Conservation (phyloP, 495 filamentous ascomycete genomes). For the Xylaria intraflava region DNA sequence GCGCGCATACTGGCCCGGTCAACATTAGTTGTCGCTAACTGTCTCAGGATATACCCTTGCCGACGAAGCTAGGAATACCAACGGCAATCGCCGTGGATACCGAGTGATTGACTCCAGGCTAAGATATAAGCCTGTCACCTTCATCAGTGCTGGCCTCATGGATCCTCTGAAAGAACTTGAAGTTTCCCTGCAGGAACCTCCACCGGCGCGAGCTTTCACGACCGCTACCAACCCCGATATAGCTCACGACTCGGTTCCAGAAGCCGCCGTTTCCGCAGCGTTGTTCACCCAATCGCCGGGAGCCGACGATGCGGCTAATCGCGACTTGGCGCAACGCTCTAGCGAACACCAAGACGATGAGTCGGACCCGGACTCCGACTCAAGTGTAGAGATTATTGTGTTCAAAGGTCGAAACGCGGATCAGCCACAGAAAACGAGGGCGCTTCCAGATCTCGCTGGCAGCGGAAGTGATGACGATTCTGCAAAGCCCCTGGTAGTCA, state of each 20-base stretch:
- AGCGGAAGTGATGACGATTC: conserved; percentile 8
- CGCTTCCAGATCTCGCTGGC: neutral
- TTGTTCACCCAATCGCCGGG: neutral
- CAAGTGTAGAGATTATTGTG: conserved; percentile 60
- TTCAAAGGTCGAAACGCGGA: conserved; percentile 49
- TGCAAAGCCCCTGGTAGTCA: conserved; percentile 10
- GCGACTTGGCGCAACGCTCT: neutral
- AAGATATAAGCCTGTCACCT: conserved; percentile 53
- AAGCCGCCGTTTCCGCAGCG: neutral
- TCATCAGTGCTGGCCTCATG: conserved; percentile 65
- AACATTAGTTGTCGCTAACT: conserved; percentile 5
- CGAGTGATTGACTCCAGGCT: conserved; percentile 36
- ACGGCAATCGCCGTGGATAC: conserved; percentile 44
- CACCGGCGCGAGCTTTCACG: neutral
- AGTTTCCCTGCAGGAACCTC: neutral
- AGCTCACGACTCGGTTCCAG: neutral
- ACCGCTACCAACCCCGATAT: neutral
- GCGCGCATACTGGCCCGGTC: neutral
- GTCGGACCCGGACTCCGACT: conserved; percentile 45
- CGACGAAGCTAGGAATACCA: conserved; percentile 74
- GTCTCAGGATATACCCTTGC: conserved; percentile 52
- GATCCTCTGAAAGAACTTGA: conserved; percentile 39
- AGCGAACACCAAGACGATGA: neutral
- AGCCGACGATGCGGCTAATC: neutral
- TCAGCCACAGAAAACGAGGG: neutral